phyloP scores from a whole-genome alignment of 192 early-diverging fungal genomes.

The Coemansia sp. region DNA sequence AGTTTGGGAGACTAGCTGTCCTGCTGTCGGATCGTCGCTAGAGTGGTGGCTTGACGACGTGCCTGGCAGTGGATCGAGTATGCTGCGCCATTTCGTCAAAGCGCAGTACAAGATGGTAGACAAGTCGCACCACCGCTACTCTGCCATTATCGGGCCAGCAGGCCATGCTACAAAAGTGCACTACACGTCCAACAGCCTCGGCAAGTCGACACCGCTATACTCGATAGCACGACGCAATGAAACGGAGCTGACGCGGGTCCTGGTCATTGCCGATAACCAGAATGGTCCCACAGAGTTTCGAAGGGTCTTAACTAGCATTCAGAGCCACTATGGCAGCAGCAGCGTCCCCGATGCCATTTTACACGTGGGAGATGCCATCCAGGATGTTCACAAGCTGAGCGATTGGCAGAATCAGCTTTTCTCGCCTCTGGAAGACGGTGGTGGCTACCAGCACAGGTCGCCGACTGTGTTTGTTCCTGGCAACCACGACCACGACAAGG shows the following conservation, averaged over 20 bases:
- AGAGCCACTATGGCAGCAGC: conserved; percentile 7
- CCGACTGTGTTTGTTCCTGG: conserved; percentile 72
- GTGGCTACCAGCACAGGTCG: conserved; percentile 54
- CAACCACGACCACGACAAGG: conserved; percentile 71
- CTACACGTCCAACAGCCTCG: conserved; percentile 26
- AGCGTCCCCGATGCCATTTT: conserved; percentile 54
- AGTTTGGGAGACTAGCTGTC: conserved; percentile 49
- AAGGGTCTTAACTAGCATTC: conserved; percentile 11
- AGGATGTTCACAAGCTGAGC: conserved; percentile 55
- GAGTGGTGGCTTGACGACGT: conserved; percentile 39
- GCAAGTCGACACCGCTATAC: conserved; percentile 16
- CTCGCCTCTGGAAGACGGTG: conserved; percentile 60
- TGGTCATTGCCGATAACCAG: conserved; percentile 50
- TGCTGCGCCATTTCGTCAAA: conserved; percentile 14
- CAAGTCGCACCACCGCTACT: conserved; percentile 30
- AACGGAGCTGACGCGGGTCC: conserved; percentile 6
- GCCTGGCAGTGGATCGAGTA: background rate
- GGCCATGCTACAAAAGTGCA: conserved; percentile 13
- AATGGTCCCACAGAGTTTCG: conserved; percentile 32
- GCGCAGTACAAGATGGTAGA: conserved; percentile 31
- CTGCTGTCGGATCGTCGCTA: conserved; percentile 11
- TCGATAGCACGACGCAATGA: conserved; percentile 16
- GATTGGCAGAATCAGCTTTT: conserved; percentile 74
- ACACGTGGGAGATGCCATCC: conserved; percentile 71
- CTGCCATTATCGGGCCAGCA: conserved; percentile 37